Conservation (phyloP, 140 eudicot species). For the Oenanthe javanica region DNA sequence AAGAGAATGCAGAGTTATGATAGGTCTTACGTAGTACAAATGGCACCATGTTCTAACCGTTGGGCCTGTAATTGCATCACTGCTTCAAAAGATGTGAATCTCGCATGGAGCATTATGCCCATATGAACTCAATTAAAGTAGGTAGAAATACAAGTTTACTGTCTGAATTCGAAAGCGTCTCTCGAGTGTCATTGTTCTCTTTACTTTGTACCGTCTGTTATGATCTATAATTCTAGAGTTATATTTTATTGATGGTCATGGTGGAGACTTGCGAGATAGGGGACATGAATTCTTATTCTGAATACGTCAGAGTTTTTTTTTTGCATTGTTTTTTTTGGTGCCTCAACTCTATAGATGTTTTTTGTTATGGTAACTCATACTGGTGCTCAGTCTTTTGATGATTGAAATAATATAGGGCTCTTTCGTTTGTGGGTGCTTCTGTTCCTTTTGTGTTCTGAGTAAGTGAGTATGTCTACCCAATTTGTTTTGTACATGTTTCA, state of each 20-base stretch:
- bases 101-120: not conserved
- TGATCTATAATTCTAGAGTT: not conserved
- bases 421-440: not conserved
- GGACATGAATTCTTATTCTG: no score
- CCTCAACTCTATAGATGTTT: no score
- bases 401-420: not conserved
- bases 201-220: not conserved
- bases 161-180: not conserved
- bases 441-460: not conserved
- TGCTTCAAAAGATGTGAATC: not conserved
- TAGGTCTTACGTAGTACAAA: no score
- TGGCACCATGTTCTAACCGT: not conserved
- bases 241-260: not conserved
- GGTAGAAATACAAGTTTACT: not conserved
- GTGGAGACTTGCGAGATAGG: no score
- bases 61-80: not conserved
- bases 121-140: not conserved
- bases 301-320: no score
- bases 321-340: no score
- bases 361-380: no score
- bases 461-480: not conserved
- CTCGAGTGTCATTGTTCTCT: not conserved
- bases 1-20: slow-evolving; percentile 31
- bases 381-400: no score
- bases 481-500: not conserved